Base-by-base conservation (phyloP, 768 basidiomycete genomes). In the Lactifluus pinguis region DNA sequence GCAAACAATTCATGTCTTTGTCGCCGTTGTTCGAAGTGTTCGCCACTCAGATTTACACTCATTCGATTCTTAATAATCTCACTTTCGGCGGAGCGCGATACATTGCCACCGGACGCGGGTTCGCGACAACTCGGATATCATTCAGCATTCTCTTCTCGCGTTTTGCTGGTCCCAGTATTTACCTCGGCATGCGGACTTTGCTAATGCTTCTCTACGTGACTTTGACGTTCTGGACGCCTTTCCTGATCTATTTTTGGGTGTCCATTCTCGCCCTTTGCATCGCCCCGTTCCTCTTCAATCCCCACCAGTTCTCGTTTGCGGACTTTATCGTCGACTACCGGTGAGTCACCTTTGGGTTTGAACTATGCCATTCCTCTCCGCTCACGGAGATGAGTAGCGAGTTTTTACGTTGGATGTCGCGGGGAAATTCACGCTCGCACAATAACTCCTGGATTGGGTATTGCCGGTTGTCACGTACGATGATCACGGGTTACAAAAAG, bases 401-500 rank as follows among this genome's bases (percentile, higher is more conserved):
- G 76, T 98, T 94, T 77, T 76, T 99, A 65, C 83, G 97, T 64
- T 99, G 97, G 97, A 98, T 99, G 95, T 95, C 87, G 38, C 84
- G 97, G 54, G 97, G 97, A 56, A 99, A 99, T 76, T 98, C 97
- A 42, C 82, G 94, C 36, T 92, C 93, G 21, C 97, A 99, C 73
- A 89, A 83, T 68, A 99, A 98, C 73, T 97, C 95, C 5, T 99
- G 97, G 97, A 95, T 98, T 66, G 95, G 97, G 0, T 99, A 98
- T 74, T 99, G 97, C 72, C 91, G 97, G 55, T 78, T 99, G 49
- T 93, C 93, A n/a, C 81, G 97, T 54, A 99, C 97, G 17, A 89
- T 92, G 83, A 95, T 99, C 70, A 99, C 97, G 17, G 97, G 97
- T n/a, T 99, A 94, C 84, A 98, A 98, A 83, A 92, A 90, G 79